Evolutionary conservation across 768 basidiomycete genomes (phyloP), one percentile per base, ranked within the genome.

Genomic region (Candolleomyces aberdarensis): DNA sequence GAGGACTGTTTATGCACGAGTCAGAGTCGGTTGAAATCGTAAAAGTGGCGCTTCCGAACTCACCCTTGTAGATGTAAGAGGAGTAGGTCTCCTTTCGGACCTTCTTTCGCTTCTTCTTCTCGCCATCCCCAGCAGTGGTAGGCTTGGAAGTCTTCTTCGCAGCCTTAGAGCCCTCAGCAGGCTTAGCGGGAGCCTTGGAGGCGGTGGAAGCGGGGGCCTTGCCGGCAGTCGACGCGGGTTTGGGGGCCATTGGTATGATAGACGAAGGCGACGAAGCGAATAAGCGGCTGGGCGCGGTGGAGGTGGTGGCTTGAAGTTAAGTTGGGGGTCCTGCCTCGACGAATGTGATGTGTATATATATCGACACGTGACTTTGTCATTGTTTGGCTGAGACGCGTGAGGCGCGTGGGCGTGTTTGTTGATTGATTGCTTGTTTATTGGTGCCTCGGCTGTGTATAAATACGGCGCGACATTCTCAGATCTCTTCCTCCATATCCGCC

Each of bases 41-140:
- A n/a, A 20, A 14, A 61, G 44, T 10, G 15, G 32, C 43, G 10
- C 11, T 36, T 36, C 36, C 36, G 22, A 44, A 26, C 79, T 57
- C 63, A 91, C 91, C 91, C 78, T 94, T 94, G 83, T 93, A 94
- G 74, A 97, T 95, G 82, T 96, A 96, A 39, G 92, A 92, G 20
- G 92, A 89, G 80, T 94, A 94, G 2, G 92, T 94, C 82, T 94
- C 92, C 82, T 93, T 93, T 76, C 93, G 83, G 57, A 83, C 74
- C 83, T 95, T 96, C 78, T 87, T 88, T 68, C 89, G 80, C 81
- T 89, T 89, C 84, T 94, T 94, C 85, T 92, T 92, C 75, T 93
- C 89, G 51, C 83, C 86, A 57, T 85, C 86, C 46, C 81, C 82
- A 43, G 80, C 77, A 7, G 86, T 74, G 59, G 78, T 71, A 31